Evolutionary conservation across 768 basidiomycete species (phyloP).

Genomic region (Naganishia kalamii): DNA sequence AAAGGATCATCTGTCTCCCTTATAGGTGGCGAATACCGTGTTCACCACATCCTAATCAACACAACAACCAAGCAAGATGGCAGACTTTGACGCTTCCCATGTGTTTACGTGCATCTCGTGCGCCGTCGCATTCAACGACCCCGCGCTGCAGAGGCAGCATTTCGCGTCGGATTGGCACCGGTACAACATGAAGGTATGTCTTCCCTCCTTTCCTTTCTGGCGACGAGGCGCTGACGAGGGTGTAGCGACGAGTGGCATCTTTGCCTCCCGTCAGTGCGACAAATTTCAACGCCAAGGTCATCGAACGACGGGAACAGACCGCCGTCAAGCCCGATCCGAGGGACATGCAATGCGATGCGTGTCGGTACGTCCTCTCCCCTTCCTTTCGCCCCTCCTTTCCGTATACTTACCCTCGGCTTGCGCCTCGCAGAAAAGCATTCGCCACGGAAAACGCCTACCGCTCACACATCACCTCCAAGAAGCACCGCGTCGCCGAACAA

Average conservation of each 20-base stretch:
- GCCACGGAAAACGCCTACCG: slow-evolving; percentile 80
- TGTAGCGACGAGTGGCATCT: slow-evolving; percentile 70
- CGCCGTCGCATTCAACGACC: slow-evolving; percentile 72
- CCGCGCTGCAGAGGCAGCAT: slow-evolving; percentile 79
- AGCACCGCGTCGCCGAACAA: slow-evolving; percentile 71
- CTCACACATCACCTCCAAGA: slow-evolving; percentile 80
- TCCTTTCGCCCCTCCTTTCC: neutral
- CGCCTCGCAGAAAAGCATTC: slow-evolving; percentile 68
- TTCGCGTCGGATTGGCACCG: slow-evolving; percentile 92
- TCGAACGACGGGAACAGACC: slow-evolving; percentile 70
- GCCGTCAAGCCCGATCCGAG: slow-evolving; percentile 60
- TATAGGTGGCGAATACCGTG: neutral
- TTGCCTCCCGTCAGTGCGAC: slow-evolving; percentile 73
- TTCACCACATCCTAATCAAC: neutral
- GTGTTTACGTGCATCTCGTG: slow-evolving; percentile 84
- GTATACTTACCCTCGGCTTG: slow-evolving; percentile 9
- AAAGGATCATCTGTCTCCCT: too few species aligned
- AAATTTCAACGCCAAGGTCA: slow-evolving; percentile 80
- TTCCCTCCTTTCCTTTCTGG: neutral
- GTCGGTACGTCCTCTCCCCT: slow-evolving; percentile 59
- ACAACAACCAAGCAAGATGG: slow-evolving; percentile 13
- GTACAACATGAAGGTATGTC: slow-evolving; percentile 79
- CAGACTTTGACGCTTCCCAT: slow-evolving; percentile 38
- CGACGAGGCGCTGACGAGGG: neutral
- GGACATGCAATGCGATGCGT: slow-evolving; percentile 62